phyloP scores from a whole-genome alignment of 805 yeast genomes.

The Starmerella khaoyaiensis region DNA sequence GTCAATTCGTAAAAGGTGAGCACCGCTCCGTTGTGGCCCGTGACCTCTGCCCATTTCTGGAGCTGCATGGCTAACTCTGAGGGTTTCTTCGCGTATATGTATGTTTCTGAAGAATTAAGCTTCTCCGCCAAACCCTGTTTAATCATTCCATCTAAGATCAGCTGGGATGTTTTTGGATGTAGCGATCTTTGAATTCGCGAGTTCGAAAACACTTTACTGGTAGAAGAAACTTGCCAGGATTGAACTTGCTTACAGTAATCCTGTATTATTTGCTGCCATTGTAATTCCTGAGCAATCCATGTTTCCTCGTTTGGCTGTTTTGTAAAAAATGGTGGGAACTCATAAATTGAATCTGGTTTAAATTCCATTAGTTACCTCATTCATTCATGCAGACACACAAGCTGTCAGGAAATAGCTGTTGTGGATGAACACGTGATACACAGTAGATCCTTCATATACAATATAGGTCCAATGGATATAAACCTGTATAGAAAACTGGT shows the following conservation, averaged over 20 bases:
- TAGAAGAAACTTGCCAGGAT: slow-evolving; percentile 38
- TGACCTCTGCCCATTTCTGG: slow-evolving; percentile 55
- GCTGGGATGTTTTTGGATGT: slow-evolving; percentile 41
- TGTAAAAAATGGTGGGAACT: slow-evolving; percentile 87
- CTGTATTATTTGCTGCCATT: slow-evolving; percentile 60
- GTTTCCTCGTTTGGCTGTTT: slow-evolving; percentile 74
- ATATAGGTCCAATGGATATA: too few species aligned
- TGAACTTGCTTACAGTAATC: slow-evolving; percentile 44
- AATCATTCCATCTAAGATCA: slow-evolving; percentile 47
- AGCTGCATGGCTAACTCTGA: slow-evolving; percentile 55
- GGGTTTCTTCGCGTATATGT: slow-evolving; percentile 56
- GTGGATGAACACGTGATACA: too few species aligned
- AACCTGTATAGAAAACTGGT: too few species aligned
- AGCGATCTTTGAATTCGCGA: slow-evolving; percentile 31
- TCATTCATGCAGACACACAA: too few species aligned
- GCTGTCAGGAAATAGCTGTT: too few species aligned
- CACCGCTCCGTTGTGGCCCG: slow-evolving; percentile 68
- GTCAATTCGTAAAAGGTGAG: slow-evolving; percentile 72
- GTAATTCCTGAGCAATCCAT: slow-evolving; percentile 58
- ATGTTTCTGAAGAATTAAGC: slow-evolving; percentile 29
- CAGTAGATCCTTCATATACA: too few species aligned
- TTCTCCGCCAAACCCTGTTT: slow-evolving; percentile 45
- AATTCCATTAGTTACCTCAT: too few species aligned
- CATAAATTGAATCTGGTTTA: slow-evolving; percentile 37
- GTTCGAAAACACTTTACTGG: slow-evolving; percentile 26